phyloP scores from a whole-genome alignment of 768 basidiomycete species.

The Agrocybe chaxingu region DNA sequence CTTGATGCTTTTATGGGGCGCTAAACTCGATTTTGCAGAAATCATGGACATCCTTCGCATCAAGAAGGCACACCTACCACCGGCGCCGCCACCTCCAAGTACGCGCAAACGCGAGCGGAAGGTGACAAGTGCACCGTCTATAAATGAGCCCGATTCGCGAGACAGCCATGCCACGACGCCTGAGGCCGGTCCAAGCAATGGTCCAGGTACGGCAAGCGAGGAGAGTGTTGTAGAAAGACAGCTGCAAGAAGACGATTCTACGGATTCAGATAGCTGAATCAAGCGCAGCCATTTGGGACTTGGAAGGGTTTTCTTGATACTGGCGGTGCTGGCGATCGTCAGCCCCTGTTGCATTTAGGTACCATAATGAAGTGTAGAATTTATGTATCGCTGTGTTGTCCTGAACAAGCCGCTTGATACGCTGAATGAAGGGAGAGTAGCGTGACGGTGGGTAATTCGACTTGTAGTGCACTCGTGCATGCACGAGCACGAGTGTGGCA shows the following conservation, averaged over 20 bases:
- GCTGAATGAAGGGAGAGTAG: too few species aligned
- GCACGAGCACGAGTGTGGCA: too few species aligned
- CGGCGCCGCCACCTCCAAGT: constrained; percentile 15
- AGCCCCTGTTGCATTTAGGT: too few species aligned
- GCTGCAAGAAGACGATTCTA: constrained; percentile 7
- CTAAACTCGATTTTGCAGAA: constrained; percentile 38
- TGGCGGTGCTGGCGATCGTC: too few species aligned
- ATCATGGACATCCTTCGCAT: constrained; percentile 78
- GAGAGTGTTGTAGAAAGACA: constrained; percentile 10
- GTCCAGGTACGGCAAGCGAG: constrained; percentile 21
- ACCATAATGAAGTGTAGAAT: neutral
- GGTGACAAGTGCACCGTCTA: constrained; percentile 47
- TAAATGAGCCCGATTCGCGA: constrained; percentile 37
- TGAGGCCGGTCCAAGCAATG: constrained; percentile 30
- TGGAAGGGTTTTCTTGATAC: neutral
- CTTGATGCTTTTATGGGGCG: neutral
- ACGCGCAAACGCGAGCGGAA: constrained; percentile 42
- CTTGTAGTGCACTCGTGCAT: too few species aligned
- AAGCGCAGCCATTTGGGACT: neutral
- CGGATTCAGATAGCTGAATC: constrained; percentile 6
- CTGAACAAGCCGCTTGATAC: neutral
- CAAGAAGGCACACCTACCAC: constrained; percentile 64
- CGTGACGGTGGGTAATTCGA: too few species aligned
- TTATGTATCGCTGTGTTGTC: neutral
- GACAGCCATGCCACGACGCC: constrained; percentile 17